These are phyloP conservation scores for Tulasnella sp. DNA, from an alignment of 768 basidiomycete species.

Conservation along the genomic window DNA sequence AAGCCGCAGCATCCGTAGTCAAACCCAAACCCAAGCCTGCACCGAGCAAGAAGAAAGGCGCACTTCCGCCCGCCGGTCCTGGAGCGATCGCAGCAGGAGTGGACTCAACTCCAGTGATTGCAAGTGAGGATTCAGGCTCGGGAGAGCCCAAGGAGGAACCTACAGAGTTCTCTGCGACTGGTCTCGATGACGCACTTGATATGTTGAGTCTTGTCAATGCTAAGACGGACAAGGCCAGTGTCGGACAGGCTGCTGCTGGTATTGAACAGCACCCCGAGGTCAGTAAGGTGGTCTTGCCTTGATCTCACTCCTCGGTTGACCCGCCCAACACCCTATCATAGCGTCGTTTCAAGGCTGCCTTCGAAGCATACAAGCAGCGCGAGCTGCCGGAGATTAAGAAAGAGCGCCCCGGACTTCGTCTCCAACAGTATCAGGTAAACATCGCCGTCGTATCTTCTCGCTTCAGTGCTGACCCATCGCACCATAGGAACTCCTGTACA, in stretches of 20 bases:
- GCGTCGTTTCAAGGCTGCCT: constrained; percentile 42
- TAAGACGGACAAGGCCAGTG: constrained; percentile 86
- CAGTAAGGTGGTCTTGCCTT: constrained; percentile 22
- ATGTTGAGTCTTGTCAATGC: constrained; percentile 80
- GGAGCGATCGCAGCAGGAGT: constrained; percentile 73
- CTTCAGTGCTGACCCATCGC: neutral
- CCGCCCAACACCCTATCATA: neutral
- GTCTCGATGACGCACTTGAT: constrained; percentile 85
- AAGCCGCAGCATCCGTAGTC: constrained; percentile 40
- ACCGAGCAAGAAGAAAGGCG: constrained; percentile 41
- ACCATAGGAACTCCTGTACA: constrained; percentile 84
- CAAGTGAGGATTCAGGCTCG: constrained; percentile 19
- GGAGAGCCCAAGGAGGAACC: constrained; percentile 27
- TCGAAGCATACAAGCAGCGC: constrained; percentile 79
- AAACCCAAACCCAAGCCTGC: constrained; percentile 58
- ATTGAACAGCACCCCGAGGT: constrained; percentile 92
- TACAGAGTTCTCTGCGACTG: constrained; percentile 67
- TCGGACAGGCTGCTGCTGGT: constrained; percentile 76
- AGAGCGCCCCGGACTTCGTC: constrained; percentile 84
- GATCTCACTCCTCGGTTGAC: constrained; percentile 6
- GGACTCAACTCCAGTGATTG: constrained; percentile 20
- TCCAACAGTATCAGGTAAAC: constrained; percentile 78
- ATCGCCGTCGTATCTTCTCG: no score
- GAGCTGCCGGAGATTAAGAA: constrained; percentile 68
- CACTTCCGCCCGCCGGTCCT: constrained; percentile 57